phyloP scores from a whole-genome alignment of 2,329 filamentous ascomycete genomes.

The Exutisphaerella laricina region DNA sequence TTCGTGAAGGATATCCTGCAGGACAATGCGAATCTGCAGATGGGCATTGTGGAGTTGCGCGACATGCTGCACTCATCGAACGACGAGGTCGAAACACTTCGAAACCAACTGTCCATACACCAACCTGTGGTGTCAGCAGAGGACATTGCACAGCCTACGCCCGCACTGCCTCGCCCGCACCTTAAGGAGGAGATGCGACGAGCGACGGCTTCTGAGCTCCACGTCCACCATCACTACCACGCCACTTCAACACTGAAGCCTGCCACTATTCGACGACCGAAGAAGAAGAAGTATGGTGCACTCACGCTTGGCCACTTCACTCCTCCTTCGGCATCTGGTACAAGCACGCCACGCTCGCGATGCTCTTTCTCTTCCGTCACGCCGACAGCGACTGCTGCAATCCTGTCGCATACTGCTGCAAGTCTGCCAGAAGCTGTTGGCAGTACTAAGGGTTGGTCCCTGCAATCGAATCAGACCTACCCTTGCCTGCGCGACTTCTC shows the following conservation, averaged over 20 bases:
- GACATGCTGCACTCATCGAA: constrained; percentile 90
- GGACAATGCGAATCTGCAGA: constrained; percentile 89
- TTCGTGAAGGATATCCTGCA: constrained; percentile 94
- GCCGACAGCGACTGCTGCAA: constrained; percentile 49
- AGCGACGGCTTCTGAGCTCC: constrained; percentile 70
- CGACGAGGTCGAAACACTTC: constrained; percentile 81
- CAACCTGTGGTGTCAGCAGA: constrained; percentile 56
- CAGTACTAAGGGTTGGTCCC: constrained; percentile 56
- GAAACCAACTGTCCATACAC: constrained; percentile 75
- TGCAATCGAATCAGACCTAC: constrained; percentile 55
- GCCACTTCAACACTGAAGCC: constrained; percentile 44
- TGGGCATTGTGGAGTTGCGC: constrained; percentile 83
- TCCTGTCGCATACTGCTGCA: constrained; percentile 58
- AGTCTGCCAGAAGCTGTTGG: constrained; percentile 49
- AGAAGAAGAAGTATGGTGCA: constrained; percentile 63
- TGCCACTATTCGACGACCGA: constrained; percentile 43
- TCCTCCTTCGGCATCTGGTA: constrained; percentile 34
- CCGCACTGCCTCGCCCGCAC: constrained; percentile 30
- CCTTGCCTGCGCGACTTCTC: constrained; percentile 64
- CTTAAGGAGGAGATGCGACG: constrained; percentile 61
- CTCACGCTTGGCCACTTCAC: constrained; percentile 51
- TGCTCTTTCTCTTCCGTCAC: constrained; percentile 38
- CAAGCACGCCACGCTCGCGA: constrained; percentile 32
- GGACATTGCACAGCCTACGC: constrained; percentile 17
- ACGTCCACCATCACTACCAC: constrained; percentile 94